Conservation (phyloP, 305 asterid species). For the Solanum hybrid region DNA sequence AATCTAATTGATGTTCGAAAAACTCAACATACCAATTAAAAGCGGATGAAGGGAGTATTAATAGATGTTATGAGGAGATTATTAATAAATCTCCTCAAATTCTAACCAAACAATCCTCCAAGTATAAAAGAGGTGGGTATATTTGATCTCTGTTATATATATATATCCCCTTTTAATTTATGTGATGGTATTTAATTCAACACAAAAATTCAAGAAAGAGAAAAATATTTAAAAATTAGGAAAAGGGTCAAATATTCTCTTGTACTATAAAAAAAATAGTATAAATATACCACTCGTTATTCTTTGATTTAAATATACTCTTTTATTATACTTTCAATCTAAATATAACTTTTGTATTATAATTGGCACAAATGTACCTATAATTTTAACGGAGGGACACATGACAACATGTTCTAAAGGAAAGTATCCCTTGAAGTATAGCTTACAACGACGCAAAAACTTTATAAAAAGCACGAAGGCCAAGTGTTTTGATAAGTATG, state of each 20-base stretch:
- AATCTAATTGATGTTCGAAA: too few relatives aligned
- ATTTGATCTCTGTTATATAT: too few relatives aligned
- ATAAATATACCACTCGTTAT: not conserved
- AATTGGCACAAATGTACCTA: not conserved
- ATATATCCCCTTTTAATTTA: too few relatives aligned
- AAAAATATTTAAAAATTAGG: not conserved
- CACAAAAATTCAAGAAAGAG: not conserved
- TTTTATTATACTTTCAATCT: too few relatives aligned
- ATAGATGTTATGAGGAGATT: not conserved
- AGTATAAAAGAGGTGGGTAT: too few relatives aligned
- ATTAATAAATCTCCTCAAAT: not conserved
- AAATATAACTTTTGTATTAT: too few relatives aligned
- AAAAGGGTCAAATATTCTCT: not conserved
- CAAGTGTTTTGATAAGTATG: too few relatives aligned
- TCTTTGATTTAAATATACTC: not conserved
- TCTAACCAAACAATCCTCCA: not conserved
- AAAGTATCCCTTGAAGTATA: not conserved
- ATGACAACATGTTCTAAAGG: not conserved
- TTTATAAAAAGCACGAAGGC: too few relatives aligned
- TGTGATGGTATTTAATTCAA: too few relatives aligned
- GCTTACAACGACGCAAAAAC: not conserved
- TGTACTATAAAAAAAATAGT: too few relatives aligned
- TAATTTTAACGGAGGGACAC: not conserved
- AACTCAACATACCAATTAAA: fast-evolving
- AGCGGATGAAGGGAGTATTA: not conserved